Base-by-base conservation (phyloP, 768 basidiomycete genomes). In the Pleurotus ostreatus region DNA sequence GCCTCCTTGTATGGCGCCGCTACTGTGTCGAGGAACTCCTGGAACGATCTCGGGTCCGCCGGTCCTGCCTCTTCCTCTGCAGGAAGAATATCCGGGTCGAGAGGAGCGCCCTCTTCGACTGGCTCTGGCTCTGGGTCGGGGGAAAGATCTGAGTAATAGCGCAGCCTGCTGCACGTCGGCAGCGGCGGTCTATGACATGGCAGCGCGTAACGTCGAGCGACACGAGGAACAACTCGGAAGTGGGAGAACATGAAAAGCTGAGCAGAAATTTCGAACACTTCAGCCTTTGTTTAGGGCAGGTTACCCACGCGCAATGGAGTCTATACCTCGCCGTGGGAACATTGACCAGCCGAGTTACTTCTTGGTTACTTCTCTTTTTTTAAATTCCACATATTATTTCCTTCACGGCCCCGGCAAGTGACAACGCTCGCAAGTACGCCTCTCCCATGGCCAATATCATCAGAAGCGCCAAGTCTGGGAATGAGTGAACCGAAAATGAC, bases 1-100 rank as follows among this genome's bases (percentile, higher is more conserved):
- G 81, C 75, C 20, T 72, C 62, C 61, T 72, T 74, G 62, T 70
- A 86, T 46, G 70, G 61, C 39, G 60, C 59, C 1, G 79, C 83
- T 47, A 74, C 70, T 18, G 70, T 69, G 7, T 68, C 62, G 58
- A 81, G 67, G 62, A 83, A 84, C 37, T 72, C 61, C 41, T 65
- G 65, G 56, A 73, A 74, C 5, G 72, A 69, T 39, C 41, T 53
- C 4, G 51, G 51, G 38, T 70, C 67, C 25, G 72, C 65, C 4
- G 64, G 58, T 16, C 67, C 64, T 20, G 34, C 55, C 44, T 57
- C 61, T 26, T 63, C 62, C 6, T 60, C 57, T 15, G 45, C 49
- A 3, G 55, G 57, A 30, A 16, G 39, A 38, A 57, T 58, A 46
- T 60, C 59, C 22, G 53, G 56, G 25, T 62, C 61, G 16, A 58